phyloP scores from a whole-genome alignment of 805 yeast species.

The Starmerella bombi region DNA sequence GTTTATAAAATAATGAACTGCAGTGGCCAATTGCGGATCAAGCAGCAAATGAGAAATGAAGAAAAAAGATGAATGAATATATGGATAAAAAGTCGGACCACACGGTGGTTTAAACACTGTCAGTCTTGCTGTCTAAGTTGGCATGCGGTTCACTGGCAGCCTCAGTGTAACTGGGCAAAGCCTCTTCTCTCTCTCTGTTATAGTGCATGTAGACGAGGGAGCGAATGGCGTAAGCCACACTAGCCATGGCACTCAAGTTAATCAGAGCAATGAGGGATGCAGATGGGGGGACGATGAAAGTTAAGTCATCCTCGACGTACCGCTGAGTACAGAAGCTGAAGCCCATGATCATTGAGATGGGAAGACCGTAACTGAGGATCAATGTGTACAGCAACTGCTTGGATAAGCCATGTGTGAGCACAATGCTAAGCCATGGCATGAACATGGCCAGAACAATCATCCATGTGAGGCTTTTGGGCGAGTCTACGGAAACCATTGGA shows the following conservation, averaged over 20 bases:
- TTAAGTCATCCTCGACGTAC: background rate
- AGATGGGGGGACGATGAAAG: background rate
- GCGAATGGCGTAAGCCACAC: background rate
- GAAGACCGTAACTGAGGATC: background rate
- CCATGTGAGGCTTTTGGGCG: slow-evolving; percentile 3
- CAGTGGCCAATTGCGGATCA: too few species aligned
- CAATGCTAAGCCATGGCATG: slow-evolving; percentile 4
- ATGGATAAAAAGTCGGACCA: too few species aligned
- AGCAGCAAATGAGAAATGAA: too few species aligned
- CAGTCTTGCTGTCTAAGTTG: too few species aligned
- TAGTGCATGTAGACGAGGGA: background rate
- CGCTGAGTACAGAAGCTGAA: slow-evolving; percentile 24
- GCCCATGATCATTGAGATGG: background rate
- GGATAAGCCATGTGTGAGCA: slow-evolving; percentile 1
- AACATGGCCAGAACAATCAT: slow-evolving; percentile 3
- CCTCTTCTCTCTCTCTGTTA: background rate
- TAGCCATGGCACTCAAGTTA: background rate
- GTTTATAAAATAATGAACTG: too few species aligned
- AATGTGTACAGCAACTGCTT: background rate
- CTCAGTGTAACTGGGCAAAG: background rate
- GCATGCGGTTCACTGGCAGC: background rate
- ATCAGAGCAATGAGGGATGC: background rate
- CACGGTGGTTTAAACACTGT: too few species aligned
- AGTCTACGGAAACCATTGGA: background rate
- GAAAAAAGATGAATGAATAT: too few species aligned